phyloP scores from a whole-genome alignment of 176 grass and related monocot genomes.

The Cymbopogon citratus region DNA sequence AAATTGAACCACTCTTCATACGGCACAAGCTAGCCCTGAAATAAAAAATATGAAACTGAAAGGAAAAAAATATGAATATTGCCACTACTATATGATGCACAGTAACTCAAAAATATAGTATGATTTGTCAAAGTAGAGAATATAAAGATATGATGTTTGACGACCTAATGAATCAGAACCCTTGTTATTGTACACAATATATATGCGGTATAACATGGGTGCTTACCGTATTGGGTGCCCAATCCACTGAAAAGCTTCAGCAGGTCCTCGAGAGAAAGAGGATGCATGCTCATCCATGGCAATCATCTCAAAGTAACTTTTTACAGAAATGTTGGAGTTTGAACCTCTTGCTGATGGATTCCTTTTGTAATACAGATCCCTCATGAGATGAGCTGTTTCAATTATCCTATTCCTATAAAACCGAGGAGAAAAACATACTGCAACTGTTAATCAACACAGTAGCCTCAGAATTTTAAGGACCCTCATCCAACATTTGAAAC shows the following conservation, averaged over 20 bases:
- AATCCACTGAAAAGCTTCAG: slow-evolving; percentile 68
- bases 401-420: slow-evolving; percentile 57
- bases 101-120: not conserved
- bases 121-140: not conserved
- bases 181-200: not conserved
- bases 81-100: not conserved
- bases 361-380: slow-evolving; percentile 70
- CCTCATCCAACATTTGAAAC: not conserved
- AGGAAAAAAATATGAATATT: not conserved
- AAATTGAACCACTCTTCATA: slow-evolving; percentile 76
- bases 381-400: slow-evolving; percentile 52
- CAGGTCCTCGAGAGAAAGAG: slow-evolving; percentile 38
- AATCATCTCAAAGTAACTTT: slow-evolving; percentile 51
- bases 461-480: not conserved
- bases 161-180: not conserved
- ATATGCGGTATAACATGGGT: slow-evolving; percentile 5
- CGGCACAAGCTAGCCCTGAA: slow-evolving; percentile 64
- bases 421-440: not conserved
- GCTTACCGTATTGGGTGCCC: slow-evolving; percentile 57
- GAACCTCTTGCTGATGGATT: slow-evolving; percentile 46
- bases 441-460: not conserved
- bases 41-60: slow-evolving; percentile 20
- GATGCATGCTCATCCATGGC: slow-evolving; percentile 63
- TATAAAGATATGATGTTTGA: not conserved
- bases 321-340: slow-evolving; percentile 33